Percentiles rank a stretch among this genome's conserved stretches.
Conservation (phyloP, 805 yeast genomes). For the Lachancea dasiensis region DNA sequence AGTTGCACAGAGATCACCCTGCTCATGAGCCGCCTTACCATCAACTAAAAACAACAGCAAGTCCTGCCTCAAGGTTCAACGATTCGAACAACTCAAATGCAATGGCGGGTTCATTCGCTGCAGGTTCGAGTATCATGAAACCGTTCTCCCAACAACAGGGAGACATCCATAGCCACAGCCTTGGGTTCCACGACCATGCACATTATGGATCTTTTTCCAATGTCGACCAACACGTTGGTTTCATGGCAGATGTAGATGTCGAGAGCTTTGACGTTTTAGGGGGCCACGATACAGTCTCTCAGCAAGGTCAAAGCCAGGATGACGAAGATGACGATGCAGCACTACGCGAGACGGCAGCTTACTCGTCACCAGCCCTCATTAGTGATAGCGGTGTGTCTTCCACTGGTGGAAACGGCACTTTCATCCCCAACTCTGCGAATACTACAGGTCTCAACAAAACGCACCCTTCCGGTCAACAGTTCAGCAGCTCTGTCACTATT, state of each 20-base stretch:
- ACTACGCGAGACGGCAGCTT: constrained; percentile 4
- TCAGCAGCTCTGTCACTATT: constrained; percentile 2
- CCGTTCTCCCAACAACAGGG: constrained; percentile 3
- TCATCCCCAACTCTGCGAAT: background rate
- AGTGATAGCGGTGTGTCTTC: constrained; percentile 11
- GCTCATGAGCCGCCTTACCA: background rate
- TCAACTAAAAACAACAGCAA: background rate
- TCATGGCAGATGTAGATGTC: constrained; percentile 11
- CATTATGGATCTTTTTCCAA: constrained; percentile 18
- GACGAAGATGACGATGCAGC: constrained; percentile 8
- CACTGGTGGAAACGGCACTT: constrained; percentile 4
- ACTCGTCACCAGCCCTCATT: constrained; percentile 12
- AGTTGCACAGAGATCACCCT: background rate
- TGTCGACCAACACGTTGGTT: constrained; percentile 14
- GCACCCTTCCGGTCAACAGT: background rate
- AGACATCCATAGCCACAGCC: constrained; percentile 1
- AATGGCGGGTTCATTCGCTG: background rate
- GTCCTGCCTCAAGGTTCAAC: background rate
- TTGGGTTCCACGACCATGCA: constrained; percentile 3
- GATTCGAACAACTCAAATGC: background rate
- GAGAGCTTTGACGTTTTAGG: constrained; percentile 9
- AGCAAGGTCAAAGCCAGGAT: constrained; percentile 6
- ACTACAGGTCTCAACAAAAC: constrained; percentile 1
- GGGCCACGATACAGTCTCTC: constrained; percentile 10
- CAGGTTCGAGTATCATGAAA: background rate